These are phyloP conservation scores for Carallia brachiata DNA, from an alignment of 345 rosid genomes.

Conservation along the genomic window DNA sequence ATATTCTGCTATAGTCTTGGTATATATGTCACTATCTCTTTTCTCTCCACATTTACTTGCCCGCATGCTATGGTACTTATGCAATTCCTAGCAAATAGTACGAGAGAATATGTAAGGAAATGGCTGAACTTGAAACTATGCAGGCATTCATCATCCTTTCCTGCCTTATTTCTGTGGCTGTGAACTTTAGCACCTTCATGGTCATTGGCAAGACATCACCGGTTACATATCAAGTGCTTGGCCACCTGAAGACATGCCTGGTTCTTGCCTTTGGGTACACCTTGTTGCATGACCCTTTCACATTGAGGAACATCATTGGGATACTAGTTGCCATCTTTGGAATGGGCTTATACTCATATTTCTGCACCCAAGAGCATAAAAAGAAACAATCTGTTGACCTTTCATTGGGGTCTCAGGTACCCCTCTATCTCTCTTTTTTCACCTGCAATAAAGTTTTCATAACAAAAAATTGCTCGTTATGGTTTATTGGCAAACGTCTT, in stretches of 20 bases:
- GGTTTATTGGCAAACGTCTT: no score
- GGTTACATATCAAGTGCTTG: slow-evolving; percentile 94
- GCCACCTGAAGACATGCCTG: slow-evolving; percentile 94
- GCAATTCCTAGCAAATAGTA: neutral
- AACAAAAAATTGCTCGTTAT: no score
- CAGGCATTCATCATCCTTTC: slow-evolving; percentile 84
- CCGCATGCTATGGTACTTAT: neutral
- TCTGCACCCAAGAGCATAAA: slow-evolving; percentile 76
- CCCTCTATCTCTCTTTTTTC: neutral
- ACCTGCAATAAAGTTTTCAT: no score
- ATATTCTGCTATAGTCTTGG: slow-evolving; percentile 79
- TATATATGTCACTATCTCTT: slow-evolving; percentile 17
- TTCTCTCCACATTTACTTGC: neutral
- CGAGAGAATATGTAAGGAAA: neutral
- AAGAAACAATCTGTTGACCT: slow-evolving; percentile 66
- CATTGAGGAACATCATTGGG: slow-evolving; percentile 75
- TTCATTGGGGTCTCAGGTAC: slow-evolving; percentile 56
- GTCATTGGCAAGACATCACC: slow-evolving; percentile 99
- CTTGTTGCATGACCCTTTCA: slow-evolving; percentile 84
- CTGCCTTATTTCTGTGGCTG: slow-evolving; percentile 86
- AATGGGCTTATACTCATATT: slow-evolving; percentile 88
- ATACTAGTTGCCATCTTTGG: slow-evolving; percentile 82
- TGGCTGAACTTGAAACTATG: slow-evolving; percentile 6
- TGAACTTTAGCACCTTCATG: slow-evolving; percentile 95
- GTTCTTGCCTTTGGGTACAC: slow-evolving; percentile 92